Percentiles rank a stretch among this genome's conserved stretches.
Evolutionary conservation across 2,329 filamentous ascomycete genomes (phyloP).

Genomic region (Aspergillus alliaceus): DNA sequence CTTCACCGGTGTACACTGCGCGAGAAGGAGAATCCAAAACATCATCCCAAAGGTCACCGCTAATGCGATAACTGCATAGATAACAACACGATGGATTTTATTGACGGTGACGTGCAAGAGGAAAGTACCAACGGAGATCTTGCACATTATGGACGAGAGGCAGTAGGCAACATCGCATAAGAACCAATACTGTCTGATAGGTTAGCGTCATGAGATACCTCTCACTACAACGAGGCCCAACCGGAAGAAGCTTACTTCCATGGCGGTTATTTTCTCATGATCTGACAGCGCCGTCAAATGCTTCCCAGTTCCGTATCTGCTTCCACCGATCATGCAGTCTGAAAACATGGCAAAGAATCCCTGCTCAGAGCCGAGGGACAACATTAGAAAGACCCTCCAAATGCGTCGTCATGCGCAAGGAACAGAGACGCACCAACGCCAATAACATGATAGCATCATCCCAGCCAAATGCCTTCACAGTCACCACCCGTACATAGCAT

Average conservation of each 20-base stretch:
- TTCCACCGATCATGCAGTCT: slow-evolving; percentile 21
- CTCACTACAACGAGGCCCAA: neutral
- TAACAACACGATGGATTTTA: slow-evolving; percentile 44
- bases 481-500: slow-evolving; percentile 40
- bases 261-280: slow-evolving; percentile 12
- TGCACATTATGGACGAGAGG: slow-evolving; percentile 44
- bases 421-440: slow-evolving; percentile 25
- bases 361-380: neutral
- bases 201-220: neutral
- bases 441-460: slow-evolving; percentile 35
- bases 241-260: slow-evolving; percentile 13
- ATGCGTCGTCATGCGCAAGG: neutral
- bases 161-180: slow-evolving; percentile 52
- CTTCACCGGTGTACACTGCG: slow-evolving; percentile 50
- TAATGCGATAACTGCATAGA: slow-evolving; percentile 42
- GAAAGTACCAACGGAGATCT: slow-evolving; percentile 51
- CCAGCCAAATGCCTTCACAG: slow-evolving; percentile 41
- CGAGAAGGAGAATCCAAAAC: slow-evolving; percentile 48
- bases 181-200: slow-evolving; percentile 40
- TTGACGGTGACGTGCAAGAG: slow-evolving; percentile 48
- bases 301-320: slow-evolving; percentile 23
- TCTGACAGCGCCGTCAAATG: slow-evolving; percentile 14
- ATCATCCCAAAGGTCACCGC: slow-evolving; percentile 42
- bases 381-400: neutral
- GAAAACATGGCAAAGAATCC: slow-evolving; percentile 22